These are phyloP conservation scores for Bonia amplexicaulis DNA, from an alignment of 176 grass and related monocot genomes.

Conservation along the genomic window DNA sequence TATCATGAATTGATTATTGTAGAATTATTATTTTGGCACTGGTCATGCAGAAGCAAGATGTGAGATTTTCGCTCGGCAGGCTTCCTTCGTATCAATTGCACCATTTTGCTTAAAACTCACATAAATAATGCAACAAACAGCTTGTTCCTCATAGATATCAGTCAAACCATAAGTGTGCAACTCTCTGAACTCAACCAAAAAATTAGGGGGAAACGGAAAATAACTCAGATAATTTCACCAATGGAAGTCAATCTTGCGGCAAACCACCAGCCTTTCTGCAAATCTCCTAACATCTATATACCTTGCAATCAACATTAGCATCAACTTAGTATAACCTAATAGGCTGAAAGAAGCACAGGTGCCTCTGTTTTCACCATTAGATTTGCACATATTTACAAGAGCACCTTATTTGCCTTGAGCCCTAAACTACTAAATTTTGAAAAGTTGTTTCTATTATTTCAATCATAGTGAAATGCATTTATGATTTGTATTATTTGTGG, in stretches of 20 bases:
- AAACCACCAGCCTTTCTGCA: neutral
- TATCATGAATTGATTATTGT: neutral
- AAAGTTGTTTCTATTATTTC: neutral
- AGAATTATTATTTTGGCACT: conserved; percentile 1
- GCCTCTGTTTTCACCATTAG: conserved; percentile 1
- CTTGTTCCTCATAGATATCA: neutral
- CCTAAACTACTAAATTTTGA: neutral
- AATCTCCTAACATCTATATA: neutral
- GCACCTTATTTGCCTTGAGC: neutral
- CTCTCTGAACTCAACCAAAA: neutral
- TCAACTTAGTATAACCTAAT: neutral
- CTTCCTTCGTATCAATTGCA: neutral
- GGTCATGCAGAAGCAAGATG: neutral
- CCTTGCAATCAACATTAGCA: neutral
- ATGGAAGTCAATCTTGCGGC: neutral
- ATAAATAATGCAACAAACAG: neutral
- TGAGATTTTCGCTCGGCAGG: neutral
- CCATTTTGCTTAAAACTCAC: neutral
- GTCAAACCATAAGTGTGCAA: neutral
- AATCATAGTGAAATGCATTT: neutral
- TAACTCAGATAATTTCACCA: neutral
- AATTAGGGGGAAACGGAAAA: neutral
- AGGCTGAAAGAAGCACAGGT: neutral
- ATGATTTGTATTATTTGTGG: neutral
- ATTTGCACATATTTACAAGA: neutral